Evolutionary conservation across 805 yeast species (phyloP).

Genomic region (Yamadazyma philogaea): DNA sequence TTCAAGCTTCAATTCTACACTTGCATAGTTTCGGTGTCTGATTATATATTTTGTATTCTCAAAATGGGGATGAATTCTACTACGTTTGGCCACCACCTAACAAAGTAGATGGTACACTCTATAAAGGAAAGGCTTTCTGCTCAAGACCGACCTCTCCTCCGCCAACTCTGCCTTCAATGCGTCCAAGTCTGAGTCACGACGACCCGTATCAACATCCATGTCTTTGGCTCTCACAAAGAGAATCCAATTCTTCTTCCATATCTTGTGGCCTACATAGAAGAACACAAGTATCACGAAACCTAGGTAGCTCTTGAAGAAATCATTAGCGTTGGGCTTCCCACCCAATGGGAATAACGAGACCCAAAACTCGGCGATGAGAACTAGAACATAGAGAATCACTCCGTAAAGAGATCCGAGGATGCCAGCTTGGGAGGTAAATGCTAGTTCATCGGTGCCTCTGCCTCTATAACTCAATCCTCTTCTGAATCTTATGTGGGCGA

Average conservation of each 20-base stretch:
- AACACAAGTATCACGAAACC: constrained; percentile 35
- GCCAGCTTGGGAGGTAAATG: constrained; percentile 37
- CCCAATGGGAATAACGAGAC: constrained; percentile 39
- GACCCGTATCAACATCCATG: constrained; percentile 41
- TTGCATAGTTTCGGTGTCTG: neutral
- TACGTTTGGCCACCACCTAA: no score
- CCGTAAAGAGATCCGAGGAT: constrained; percentile 36
- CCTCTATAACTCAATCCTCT: constrained; percentile 33
- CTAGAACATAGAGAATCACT: constrained; percentile 29
- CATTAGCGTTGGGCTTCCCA: constrained; percentile 32
- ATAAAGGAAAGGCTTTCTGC: constrained; percentile 32
- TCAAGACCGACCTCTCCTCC: constrained; percentile 30
- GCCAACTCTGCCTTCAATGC: constrained; percentile 34
- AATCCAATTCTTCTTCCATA: constrained; percentile 39
- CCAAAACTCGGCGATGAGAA: constrained; percentile 43
- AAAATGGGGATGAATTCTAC: no score
- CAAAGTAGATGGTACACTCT: constrained; percentile 38
- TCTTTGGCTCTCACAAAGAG: constrained; percentile 33
- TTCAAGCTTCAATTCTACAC: neutral
- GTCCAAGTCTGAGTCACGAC: constrained; percentile 41
- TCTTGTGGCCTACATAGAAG: constrained; percentile 39
- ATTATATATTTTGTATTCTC: no score
- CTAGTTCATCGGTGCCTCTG: constrained; percentile 34
- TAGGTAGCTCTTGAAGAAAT: constrained; percentile 35
- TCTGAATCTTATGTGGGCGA: constrained; percentile 40